Evolutionary conservation across 345 rosid species (phyloP).

Genomic region (Aurinia saxatilis): DNA sequence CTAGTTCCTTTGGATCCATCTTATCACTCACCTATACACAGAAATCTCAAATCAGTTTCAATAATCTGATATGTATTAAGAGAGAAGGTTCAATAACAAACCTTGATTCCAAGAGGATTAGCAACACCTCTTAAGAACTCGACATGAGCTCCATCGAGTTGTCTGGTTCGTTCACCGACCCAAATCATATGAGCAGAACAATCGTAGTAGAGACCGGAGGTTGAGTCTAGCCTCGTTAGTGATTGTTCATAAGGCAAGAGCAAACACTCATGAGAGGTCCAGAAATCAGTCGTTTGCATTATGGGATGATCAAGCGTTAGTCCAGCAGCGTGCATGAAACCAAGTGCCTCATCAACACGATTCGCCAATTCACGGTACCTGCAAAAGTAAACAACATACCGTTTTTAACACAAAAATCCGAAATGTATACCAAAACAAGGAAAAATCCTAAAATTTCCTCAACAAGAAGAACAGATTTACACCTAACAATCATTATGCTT

Average conservation of each 20-base stretch:
- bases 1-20: conserved; percentile 84
- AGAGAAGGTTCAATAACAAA: conserved; percentile 9
- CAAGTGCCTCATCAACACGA: conserved; percentile 75
- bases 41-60: conserved; percentile 11
- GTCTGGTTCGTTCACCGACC: conserved; percentile 75
- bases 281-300: conserved; percentile 68
- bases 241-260: conserved; percentile 69
- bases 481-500: conserved; percentile 1
- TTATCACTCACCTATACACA: conserved; percentile 74
- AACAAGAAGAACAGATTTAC: conserved; percentile 3
- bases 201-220: conserved; percentile 64
- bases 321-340: conserved; percentile 74
- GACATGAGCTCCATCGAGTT: conserved; percentile 70
- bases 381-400: background rate
- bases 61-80: too few species aligned
- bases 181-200: conserved; percentile 76
- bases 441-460: background rate
- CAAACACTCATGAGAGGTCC: conserved; percentile 78
- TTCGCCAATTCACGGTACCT: conserved; percentile 66
- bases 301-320: conserved; percentile 68
- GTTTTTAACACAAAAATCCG: background rate
- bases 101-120: conserved; percentile 78
- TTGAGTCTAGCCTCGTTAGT: conserved; percentile 63
- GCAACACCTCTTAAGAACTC: conserved; percentile 74
- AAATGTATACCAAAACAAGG: background rate